Evolutionary conservation across 352 stramenopile species (phyloP), one percentile per base, ranked within the genome.

Genomic region (Pythium phragmiticola): DNA sequence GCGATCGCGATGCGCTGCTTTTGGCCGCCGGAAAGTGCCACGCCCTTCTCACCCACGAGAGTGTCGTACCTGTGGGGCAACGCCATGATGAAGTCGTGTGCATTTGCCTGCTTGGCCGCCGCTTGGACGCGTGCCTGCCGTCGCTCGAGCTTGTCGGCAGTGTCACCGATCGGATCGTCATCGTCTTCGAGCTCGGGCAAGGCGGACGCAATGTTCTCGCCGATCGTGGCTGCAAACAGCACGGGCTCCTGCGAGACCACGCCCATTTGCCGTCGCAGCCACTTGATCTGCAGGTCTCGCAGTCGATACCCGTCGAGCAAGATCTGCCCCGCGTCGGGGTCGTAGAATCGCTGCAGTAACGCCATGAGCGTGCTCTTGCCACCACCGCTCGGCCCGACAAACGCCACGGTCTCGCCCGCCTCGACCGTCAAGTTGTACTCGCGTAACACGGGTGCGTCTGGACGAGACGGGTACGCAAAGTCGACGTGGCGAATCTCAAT

Each of bases 1-100:
- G 95, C 94, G 54, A 99, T 98, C 8, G 90, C 89, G 57, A 98
- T 87, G 1, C 96, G 78, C 59, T 88, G 81, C 64, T 78, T 74
- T 51, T 92, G 83, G 37, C 83, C 77, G 3, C 81, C 81, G 0
- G 73, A 84, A 14, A 57, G 14, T 8, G 50, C 13, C 7, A 57
- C 50, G n/a, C 50, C 50, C 12, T 57, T 43, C 11, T 57, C 50
- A 11, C 50, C 50, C 17, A 57, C 50, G n/a, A 57, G 34, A n/a
- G 50, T 57, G 6, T 57, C 50, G n/a, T 57, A 57, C 50, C 39
- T 6, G 8, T 57, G 50, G 23, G 50, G 50, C 5, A 57, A 30
- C 3, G 33, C 17, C 50, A 57, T 46, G 17, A 57, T 57, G 39
- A 57, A 57, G 17, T 46, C 34, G 19, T 57, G 50, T 3, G 50